Evolutionary conservation across 306 rosid genomes (phyloP).

Genomic region (Prunus padus): DNA sequence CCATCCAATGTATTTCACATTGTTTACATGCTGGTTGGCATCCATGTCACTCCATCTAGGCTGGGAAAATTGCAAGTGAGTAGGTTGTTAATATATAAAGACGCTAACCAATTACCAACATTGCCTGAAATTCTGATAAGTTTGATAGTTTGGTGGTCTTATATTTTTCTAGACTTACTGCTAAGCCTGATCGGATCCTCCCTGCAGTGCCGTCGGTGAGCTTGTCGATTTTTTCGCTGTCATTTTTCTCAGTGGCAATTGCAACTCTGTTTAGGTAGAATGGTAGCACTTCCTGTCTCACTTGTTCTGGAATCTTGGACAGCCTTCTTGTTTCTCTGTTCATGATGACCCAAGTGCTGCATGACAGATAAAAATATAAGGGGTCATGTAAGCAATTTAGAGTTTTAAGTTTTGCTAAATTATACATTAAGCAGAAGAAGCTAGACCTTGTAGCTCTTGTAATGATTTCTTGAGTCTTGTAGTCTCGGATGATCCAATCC

Average conservation of each 20-base stretch:
- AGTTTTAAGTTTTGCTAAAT: neutral
- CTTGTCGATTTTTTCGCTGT: constrained; percentile 64
- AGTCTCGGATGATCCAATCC: constrained; percentile 89
- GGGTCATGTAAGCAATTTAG: neutral
- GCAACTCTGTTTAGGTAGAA: constrained; percentile 65
- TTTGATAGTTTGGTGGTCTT: neutral
- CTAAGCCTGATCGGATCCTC: constrained; percentile 69
- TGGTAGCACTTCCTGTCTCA: constrained; percentile 65
- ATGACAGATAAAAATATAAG: constrained; percentile 2
- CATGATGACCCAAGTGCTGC: constrained; percentile 96
- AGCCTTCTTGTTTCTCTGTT: constrained; percentile 85
- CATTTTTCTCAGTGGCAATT: constrained; percentile 46
- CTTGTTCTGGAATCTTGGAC: constrained; percentile 77
- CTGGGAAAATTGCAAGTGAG: constrained; percentile 30
- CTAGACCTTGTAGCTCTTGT: constrained; percentile 78
- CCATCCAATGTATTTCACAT: constrained; percentile 97
- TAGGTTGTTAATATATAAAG: neutral
- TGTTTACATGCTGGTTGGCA: constrained; percentile 94
- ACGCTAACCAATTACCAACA: neutral
- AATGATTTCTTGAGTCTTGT: constrained; percentile 61
- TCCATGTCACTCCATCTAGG: constrained; percentile 99
- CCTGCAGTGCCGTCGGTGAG: constrained; percentile 68
- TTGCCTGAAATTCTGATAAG: neutral
- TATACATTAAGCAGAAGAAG: neutral
- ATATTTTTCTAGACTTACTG: constrained; percentile 44